phyloP scores from a whole-genome alignment of 2,329 filamentous ascomycete genomes.

The Coniochaeta sp. region DNA sequence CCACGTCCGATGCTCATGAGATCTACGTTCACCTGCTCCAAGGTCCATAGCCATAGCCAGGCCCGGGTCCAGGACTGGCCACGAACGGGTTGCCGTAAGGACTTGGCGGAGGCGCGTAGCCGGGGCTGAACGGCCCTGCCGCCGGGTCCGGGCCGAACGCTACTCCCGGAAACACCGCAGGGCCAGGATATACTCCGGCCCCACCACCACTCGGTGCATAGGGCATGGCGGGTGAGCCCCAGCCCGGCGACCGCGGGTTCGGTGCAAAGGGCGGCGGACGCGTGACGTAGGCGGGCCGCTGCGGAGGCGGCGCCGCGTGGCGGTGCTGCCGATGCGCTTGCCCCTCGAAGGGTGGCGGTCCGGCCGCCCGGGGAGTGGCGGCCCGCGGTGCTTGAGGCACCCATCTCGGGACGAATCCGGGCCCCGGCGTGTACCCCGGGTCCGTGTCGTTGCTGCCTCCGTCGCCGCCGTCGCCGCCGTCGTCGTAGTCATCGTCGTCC shows the following conservation, averaged over 20 bases:
- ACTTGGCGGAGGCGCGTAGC: background rate
- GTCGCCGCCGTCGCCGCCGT: background rate
- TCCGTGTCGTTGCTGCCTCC: background rate
- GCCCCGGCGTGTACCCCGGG: background rate
- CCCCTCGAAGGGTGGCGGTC: background rate
- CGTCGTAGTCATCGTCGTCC: background rate
- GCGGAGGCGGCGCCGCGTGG: constrained; percentile 35
- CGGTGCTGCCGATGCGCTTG: constrained; percentile 17
- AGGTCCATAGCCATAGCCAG: background rate
- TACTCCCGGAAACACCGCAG: background rate
- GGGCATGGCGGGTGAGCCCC: background rate
- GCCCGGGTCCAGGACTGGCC: background rate
- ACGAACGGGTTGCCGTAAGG: background rate
- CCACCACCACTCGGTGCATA: background rate
- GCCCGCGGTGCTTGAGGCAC: background rate
- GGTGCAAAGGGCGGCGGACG: background rate
- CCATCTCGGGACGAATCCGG: background rate
- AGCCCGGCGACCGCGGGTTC: background rate
- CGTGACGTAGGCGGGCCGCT: background rate
- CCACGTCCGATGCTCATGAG: background rate
- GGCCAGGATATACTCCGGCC: background rate
- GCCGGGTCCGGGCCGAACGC: background rate
- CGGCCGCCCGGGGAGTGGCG: background rate
- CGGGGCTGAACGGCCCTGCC: background rate
- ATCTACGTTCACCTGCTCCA: background rate